These are phyloP conservation scores for Eucalyptus regnans DNA, from an alignment of 345 rosid species.

Conservation along the genomic window DNA sequence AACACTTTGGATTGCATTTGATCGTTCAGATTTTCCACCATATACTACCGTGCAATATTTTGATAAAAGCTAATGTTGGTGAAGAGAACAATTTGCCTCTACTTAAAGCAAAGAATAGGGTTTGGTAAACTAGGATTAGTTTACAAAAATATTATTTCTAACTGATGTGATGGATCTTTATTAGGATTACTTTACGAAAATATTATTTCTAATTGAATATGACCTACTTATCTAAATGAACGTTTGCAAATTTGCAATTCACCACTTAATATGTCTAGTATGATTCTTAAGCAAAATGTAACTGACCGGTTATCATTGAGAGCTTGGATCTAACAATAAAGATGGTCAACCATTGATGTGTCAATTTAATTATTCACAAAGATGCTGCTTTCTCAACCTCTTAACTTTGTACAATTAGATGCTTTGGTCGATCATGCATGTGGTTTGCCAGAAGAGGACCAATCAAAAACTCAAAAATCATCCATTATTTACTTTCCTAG, in stretches of 20 bases:
- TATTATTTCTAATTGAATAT: background rate
- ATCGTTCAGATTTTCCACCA: background rate
- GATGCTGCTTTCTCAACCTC: background rate
- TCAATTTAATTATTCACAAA: background rate
- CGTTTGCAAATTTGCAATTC: background rate
- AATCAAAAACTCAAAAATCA: background rate
- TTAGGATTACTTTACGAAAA: no score
- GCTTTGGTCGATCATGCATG: background rate
- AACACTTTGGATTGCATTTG: background rate
- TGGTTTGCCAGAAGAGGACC: background rate
- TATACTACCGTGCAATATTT: background rate
- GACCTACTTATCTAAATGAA: background rate
- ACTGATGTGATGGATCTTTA: background rate
- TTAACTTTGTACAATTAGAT: background rate
- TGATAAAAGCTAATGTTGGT: background rate
- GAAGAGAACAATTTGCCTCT: background rate
- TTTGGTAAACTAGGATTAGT: background rate
- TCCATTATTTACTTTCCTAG: background rate
- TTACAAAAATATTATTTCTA: background rate
- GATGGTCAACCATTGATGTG: background rate
- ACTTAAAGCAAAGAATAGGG: background rate
- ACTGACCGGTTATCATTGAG: background rate
- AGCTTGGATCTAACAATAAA: background rate
- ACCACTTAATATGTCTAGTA: no score
- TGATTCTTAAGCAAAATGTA: background rate